Evolutionary conservation across 305 asterid genomes (phyloP), one percentile per base, ranked within the genome.

Genomic region (Andrographis paniculata): DNA sequence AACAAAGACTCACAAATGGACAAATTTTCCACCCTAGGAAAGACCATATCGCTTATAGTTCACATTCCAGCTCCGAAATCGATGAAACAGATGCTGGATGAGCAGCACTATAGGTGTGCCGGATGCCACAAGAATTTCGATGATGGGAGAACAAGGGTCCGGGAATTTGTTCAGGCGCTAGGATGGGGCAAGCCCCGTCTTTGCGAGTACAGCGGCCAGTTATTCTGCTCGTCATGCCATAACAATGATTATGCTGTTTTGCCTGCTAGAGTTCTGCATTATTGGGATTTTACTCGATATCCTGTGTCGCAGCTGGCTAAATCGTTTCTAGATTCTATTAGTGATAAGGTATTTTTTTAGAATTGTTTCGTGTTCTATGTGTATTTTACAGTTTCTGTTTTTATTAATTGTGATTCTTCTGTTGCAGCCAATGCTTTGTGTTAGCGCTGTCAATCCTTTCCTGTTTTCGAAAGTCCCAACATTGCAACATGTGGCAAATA

Each of bases 371-470:
- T 7, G 14, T 40, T 41, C 11, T 53, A 1, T 14, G 47, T 10
- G 13, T 16, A 3, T 11, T 10, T n/a, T 41, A 23, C 1, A 7
- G 9, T 6, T 6, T 13, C 8, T 7, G 8, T 33, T 33, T 16
- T 9, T 36, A 56, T 60, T 52, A 14, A 53, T 48, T 56, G 43
- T 65, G 50, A 53, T 42, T 58, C 38, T 52, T 63, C 45, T 56
- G 52, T 65, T 76, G 78, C 92, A 89, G 98, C 98, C 98, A 64
- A 91, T 91, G 98, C 92, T 91, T 30, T 91, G 96, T 67, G 98
- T 83, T 56, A 72, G 98, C 76, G 98, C 96, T 36, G 88, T 91
- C 45, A 91, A 87, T 45, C 98, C 98, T 17, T 73, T 65, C 56
- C 78, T 91, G 43, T 86, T 80, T 62, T 64, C 92, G 10, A 91